Evolutionary conservation across 2,329 filamentous ascomycete species (phyloP).

Genomic region (Lojkania enalia): DNA sequence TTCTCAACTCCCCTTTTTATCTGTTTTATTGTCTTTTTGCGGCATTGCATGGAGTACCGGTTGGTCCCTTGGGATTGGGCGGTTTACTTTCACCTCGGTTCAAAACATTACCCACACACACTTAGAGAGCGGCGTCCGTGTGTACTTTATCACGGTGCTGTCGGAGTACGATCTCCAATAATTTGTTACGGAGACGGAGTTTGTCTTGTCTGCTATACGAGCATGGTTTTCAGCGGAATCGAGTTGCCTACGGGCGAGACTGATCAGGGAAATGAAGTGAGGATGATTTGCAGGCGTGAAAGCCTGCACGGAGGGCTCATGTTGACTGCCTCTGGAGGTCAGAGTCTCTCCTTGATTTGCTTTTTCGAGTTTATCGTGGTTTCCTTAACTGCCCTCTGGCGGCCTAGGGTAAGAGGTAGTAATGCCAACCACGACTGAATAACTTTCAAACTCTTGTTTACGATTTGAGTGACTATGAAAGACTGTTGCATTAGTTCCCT

Average conservation of each 20-base stretch:
- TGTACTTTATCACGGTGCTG: constrained; percentile 17
- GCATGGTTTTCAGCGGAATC: constrained; percentile 20
- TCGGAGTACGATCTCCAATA: constrained; percentile 30
- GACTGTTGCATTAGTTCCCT: too few species aligned
- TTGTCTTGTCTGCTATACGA: constrained; percentile 26
- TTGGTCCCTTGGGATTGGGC: constrained; percentile 17
- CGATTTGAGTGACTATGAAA: too few species aligned
- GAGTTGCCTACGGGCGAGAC: constrained; percentile 25
- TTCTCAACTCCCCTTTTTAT: constrained; percentile 20
- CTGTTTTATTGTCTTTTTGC: constrained; percentile 22
- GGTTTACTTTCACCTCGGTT: constrained; percentile 26
- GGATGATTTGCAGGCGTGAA: constrained; percentile 27
- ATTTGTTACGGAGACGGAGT: constrained; percentile 27
- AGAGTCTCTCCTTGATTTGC: constrained; percentile 25
- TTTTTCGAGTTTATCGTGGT: constrained; percentile 13
- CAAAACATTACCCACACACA: constrained; percentile 33
- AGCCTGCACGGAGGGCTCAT: constrained; percentile 33
- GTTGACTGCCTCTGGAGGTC: constrained; percentile 36
- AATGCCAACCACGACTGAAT: constrained; percentile 35
- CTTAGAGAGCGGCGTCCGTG: constrained; percentile 35
- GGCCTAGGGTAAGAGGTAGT: constrained; percentile 27
- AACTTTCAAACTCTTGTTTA: neutral
- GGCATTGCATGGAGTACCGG: constrained; percentile 47
- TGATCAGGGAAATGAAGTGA: neutral
- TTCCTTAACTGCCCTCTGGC: constrained; percentile 1